phyloP scores from a whole-genome alignment of 2,329 filamentous ascomycete species.

The Epichloe baconii region DNA sequence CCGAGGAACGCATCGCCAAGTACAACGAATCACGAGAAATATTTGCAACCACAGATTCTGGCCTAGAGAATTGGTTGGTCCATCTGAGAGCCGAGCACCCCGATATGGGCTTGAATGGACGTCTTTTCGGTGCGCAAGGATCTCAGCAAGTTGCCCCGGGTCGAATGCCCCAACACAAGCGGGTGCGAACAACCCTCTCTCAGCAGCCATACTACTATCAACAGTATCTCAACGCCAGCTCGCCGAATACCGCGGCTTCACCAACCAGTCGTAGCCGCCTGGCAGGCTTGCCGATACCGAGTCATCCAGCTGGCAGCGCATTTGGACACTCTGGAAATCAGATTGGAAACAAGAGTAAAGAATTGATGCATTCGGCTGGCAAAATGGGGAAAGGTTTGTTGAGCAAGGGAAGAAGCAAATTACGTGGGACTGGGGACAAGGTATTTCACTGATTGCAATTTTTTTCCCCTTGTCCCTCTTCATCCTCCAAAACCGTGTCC shows the following conservation, averaged over 20 bases:
- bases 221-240: slow-evolving; percentile 38
- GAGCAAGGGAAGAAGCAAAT: slow-evolving; percentile 79
- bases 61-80: slow-evolving; percentile 48
- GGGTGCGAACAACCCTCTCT: slow-evolving; percentile 11
- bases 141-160: slow-evolving; percentile 8
- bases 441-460: slow-evolving; percentile 58
- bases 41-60: slow-evolving; percentile 61
- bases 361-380: slow-evolving; percentile 73
- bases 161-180: slow-evolving; percentile 11
- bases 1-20: slow-evolving; percentile 56
- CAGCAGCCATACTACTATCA: slow-evolving; percentile 44
- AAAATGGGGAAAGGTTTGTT: slow-evolving; percentile 85
- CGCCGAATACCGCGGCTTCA: slow-evolving; percentile 14
- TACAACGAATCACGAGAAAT: slow-evolving; percentile 61
- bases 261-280: slow-evolving; percentile 23
- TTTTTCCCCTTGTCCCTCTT: slow-evolving; percentile 16
- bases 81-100: slow-evolving; percentile 31
- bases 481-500: slow-evolving; percentile 5
- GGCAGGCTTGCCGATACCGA: slow-evolving; percentile 21
- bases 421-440: slow-evolving; percentile 66
- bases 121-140: slow-evolving; percentile 14
- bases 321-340: slow-evolving; percentile 46
- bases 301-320: slow-evolving; percentile 28
- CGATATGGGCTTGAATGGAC: slow-evolving; percentile 17
- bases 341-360: slow-evolving; percentile 75